phyloP scores from a whole-genome alignment of 768 basidiomycete species.

The Lentinula sp. region DNA sequence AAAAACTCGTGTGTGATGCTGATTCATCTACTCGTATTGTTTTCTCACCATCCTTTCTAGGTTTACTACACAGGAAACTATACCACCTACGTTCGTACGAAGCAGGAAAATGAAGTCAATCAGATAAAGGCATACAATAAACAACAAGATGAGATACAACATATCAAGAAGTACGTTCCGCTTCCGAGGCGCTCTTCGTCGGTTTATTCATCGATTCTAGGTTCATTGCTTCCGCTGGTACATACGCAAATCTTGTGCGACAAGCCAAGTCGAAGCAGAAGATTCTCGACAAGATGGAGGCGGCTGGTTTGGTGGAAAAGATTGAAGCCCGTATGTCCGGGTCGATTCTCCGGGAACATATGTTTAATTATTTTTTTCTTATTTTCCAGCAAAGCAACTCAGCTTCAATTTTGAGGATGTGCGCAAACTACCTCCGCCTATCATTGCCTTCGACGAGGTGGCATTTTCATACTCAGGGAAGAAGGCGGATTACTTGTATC shows the following conservation, averaged over 20 bases:
- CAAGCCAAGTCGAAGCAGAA: constrained; percentile 99
- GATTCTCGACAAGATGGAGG: constrained; percentile 99
- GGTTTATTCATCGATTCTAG: constrained; percentile 25
- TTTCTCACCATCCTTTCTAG: constrained; percentile 81
- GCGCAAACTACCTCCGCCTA: constrained; percentile 89
- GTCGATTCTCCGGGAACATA: background rate
- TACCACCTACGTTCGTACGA: constrained; percentile 93
- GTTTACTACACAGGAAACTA: constrained; percentile 98
- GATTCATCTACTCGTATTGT: constrained; percentile 97
- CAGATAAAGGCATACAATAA: constrained; percentile 99
- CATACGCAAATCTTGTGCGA: constrained; percentile 96
- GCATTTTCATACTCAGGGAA: constrained; percentile 95
- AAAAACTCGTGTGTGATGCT: constrained; percentile 90
- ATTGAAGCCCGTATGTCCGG: constrained; percentile 44
- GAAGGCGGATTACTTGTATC: constrained; percentile 82
- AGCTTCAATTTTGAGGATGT: constrained; percentile 97
- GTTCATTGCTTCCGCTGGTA: constrained; percentile 99
- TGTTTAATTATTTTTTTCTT: background rate
- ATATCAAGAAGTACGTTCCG: constrained; percentile 86
- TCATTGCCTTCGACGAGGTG: constrained; percentile 92
- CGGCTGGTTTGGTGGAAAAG: constrained; percentile 93
- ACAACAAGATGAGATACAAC: constrained; percentile 96
- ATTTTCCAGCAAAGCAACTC: constrained; percentile 43
- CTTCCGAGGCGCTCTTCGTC: background rate
- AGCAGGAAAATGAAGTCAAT: constrained; percentile 96